Evolutionary conservation across 441 rosid genomes (phyloP).

Genomic region (Erodium trifolium): DNA sequence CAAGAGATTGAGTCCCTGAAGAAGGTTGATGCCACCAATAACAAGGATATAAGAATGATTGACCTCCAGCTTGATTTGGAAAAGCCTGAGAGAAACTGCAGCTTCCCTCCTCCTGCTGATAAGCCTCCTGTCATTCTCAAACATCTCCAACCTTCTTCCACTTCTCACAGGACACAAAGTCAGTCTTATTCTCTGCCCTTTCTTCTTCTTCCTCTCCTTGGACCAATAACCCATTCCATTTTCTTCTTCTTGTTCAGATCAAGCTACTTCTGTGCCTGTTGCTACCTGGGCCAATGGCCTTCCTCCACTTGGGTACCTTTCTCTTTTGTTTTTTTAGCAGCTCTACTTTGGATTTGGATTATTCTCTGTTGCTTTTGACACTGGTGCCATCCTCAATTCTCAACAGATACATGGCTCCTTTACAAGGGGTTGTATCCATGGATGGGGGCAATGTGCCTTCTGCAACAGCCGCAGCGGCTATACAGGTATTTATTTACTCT

Average conservation of each 20-base stretch:
- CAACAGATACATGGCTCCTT: conserved; percentile 77
- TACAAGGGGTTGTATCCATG: conserved; percentile 80
- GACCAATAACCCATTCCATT: background rate
- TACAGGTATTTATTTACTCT: conserved; percentile 42
- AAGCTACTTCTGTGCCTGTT: conserved; percentile 49
- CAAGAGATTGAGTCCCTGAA: too few species aligned
- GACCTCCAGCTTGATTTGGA: conserved; percentile 75
- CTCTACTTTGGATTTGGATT: conserved; percentile 11
- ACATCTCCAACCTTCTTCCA: conserved; percentile 20
- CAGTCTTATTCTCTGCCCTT: background rate
- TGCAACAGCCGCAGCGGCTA: conserved; percentile 50
- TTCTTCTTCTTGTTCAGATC: conserved; percentile 38
- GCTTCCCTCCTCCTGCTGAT: conserved; percentile 11
- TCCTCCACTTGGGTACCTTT: conserved; percentile 86
- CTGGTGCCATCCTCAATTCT: conserved; percentile 9
- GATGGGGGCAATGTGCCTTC: conserved; percentile 40
- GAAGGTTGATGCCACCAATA: background rate
- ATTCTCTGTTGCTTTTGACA: conserved; percentile 14
- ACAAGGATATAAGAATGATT: conserved; percentile 36
- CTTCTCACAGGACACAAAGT: conserved; percentile 35
- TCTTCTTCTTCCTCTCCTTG: background rate
- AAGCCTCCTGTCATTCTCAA: background rate
- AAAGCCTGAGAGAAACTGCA: conserved; percentile 38
- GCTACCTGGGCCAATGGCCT: conserved; percentile 90
- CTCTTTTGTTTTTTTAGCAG: background rate